These are phyloP conservation scores for Oryza glaberrima DNA, from an alignment of 176 grass and related monocot species.

Conservation along the genomic window DNA sequence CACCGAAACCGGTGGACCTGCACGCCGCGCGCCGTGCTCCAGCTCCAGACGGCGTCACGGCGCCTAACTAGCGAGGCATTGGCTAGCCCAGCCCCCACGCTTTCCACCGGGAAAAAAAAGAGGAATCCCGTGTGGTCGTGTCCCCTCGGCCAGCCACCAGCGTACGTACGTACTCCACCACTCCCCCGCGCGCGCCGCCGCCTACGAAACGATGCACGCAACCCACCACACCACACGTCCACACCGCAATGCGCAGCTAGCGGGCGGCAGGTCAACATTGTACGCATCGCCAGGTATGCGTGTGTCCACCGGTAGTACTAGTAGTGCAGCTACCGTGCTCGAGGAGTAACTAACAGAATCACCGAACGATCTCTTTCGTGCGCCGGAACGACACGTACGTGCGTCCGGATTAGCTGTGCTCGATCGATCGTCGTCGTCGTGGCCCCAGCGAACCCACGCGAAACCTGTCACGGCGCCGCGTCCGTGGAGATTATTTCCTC, in stretches of 20 bases:
- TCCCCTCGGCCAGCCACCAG: conserved; percentile 5
- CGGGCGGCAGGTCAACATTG: conserved; percentile 33
- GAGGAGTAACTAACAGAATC: background rate
- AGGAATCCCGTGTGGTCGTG: background rate
- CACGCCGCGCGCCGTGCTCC: no score
- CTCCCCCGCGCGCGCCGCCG: background rate
- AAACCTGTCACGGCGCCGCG: background rate
- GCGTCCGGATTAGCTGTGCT: background rate
- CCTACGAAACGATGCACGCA: conserved; percentile 24
- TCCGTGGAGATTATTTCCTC: background rate
- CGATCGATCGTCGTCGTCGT: no score
- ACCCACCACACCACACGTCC: background rate
- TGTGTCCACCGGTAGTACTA: background rate
- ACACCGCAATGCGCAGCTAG: background rate
- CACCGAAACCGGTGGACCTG: background rate
- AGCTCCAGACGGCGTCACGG: background rate
- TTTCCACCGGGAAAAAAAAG: conserved; percentile 2
- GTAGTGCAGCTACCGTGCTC: background rate
- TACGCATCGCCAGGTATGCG: background rate
- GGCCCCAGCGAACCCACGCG: no score
- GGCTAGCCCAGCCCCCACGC: background rate
- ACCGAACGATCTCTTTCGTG: background rate
- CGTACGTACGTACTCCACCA: background rate
- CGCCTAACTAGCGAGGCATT: no score
- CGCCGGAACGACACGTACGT: background rate